phyloP scores from a whole-genome alignment of 345 rosid species.

The Salix dunnii region DNA sequence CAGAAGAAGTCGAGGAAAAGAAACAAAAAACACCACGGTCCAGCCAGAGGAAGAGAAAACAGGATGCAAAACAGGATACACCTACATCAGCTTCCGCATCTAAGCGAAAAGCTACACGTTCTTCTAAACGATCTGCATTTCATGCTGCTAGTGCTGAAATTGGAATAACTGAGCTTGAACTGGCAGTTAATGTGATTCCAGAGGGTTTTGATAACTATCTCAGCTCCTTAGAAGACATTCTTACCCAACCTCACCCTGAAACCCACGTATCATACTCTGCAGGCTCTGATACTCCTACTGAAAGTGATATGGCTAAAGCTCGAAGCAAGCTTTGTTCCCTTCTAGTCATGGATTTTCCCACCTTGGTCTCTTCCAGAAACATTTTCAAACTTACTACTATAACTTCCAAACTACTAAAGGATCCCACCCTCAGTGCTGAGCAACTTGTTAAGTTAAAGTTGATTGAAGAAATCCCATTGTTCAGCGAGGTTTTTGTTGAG shows the following conservation, averaged over 20 bases:
- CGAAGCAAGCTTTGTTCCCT: conserved; percentile 52
- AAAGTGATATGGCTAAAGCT: conserved; percentile 49
- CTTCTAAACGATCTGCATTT: conserved; percentile 18
- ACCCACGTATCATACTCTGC: conserved; percentile 7
- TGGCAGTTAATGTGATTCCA: conserved; percentile 31
- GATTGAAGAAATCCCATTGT: conserved; percentile 60
- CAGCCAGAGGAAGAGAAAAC: conserved; percentile 4
- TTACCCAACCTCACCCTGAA: conserved; percentile 42
- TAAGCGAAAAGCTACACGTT: conserved; percentile 30
- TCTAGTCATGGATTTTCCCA: conserved; percentile 53
- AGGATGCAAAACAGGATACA: neutral
- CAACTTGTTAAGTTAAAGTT: conserved; percentile 60
- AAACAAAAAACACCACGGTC: neutral
- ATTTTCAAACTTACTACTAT: conserved; percentile 40
- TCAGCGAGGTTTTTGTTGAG: conserved; percentile 51
- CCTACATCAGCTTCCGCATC: conserved; percentile 8
- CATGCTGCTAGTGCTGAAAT: conserved; percentile 12
- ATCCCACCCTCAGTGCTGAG: conserved; percentile 55
- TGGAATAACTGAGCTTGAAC: conserved; percentile 18
- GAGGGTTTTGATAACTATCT: conserved; percentile 67
- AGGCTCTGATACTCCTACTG: conserved; percentile 18
- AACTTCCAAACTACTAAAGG: conserved; percentile 46
- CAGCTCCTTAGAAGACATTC: conserved; percentile 52
- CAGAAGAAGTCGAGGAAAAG: conserved; percentile 1
- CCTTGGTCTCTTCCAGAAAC: conserved; percentile 43